Percentiles rank a stretch among this genome's conserved stretches.
These are phyloP conservation scores for Monilinia vaccinii-corymbosi DNA, from an alignment of 2,329 filamentous ascomycete genomes.

Conservation along the genomic window DNA sequence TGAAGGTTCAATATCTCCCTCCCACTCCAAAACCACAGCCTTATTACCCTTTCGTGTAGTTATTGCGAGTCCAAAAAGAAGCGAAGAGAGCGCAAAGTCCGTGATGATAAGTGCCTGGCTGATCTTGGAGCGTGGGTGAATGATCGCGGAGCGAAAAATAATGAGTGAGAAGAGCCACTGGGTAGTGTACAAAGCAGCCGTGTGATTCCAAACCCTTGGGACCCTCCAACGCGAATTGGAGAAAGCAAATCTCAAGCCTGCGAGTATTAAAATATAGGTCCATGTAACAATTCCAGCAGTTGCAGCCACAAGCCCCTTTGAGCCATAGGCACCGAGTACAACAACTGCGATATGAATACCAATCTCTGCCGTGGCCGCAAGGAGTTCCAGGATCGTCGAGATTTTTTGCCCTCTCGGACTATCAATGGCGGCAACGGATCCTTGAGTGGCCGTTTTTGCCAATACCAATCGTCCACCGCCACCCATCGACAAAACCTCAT, in stretches of 20 bases:
- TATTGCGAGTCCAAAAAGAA: slow-evolving; percentile 68
- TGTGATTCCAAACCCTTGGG: slow-evolving; percentile 84
- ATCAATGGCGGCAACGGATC: slow-evolving; percentile 62
- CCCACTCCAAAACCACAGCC: slow-evolving; percentile 77
- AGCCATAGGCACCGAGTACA: slow-evolving; percentile 48
- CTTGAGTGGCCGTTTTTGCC: slow-evolving; percentile 51
- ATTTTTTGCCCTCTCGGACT: slow-evolving; percentile 64
- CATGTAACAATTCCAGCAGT: slow-evolving; percentile 64
- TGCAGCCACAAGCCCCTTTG: slow-evolving; percentile 48
- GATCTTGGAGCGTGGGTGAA: slow-evolving; percentile 60
- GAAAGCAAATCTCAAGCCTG: slow-evolving; percentile 60
- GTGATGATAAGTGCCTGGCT: slow-evolving; percentile 57
- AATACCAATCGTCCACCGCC: slow-evolving; percentile 50
- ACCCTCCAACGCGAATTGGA: slow-evolving; percentile 57
- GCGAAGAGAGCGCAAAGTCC: slow-evolving; percentile 65
- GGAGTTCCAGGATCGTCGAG: slow-evolving; percentile 63
- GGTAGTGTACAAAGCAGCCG: slow-evolving; percentile 68
- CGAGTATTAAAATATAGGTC: slow-evolving; percentile 71
- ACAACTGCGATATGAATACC: slow-evolving; percentile 59
- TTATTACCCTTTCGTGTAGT: slow-evolving; percentile 89
- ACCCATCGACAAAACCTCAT: slow-evolving; percentile 46
- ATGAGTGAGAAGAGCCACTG: slow-evolving; percentile 73
- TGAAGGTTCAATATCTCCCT: slow-evolving; percentile 79
- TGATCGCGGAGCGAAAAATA: slow-evolving; percentile 75
- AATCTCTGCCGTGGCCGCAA: slow-evolving; percentile 64